A percentile compares a stretch with the other conserved stretches of the same genome.
These are phyloP conservation scores for Suillus ampliporus DNA, from an alignment of 768 basidiomycete genomes.

Conservation along the genomic window DNA sequence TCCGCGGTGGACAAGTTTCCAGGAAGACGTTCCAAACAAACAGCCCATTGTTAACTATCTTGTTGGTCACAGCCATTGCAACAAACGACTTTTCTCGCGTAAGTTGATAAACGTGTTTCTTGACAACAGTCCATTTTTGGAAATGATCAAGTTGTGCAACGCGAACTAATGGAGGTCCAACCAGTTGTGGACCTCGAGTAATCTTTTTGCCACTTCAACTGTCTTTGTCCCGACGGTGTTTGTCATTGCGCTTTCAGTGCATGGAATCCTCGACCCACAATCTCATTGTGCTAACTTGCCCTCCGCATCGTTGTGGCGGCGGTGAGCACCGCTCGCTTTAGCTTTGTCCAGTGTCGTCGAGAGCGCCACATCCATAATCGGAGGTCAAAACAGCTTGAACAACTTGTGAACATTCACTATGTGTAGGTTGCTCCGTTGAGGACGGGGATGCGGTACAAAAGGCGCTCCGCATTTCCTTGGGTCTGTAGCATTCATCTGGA, in stretches of 20 bases:
- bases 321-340: constrained; percentile 25
- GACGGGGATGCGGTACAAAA: constrained; percentile 25
- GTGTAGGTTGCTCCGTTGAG: constrained; percentile 10
- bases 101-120: constrained; percentile 15
- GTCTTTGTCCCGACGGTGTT: constrained; percentile 31
- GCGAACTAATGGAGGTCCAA: constrained; percentile 3
- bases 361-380: constrained; percentile 12
- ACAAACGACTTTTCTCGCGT: constrained; percentile 11
- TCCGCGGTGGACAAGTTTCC: constrained; percentile 13
- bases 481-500: constrained; percentile 2
- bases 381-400: constrained; percentile 24
- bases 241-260: constrained; percentile 8
- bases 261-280: constrained; percentile 13
- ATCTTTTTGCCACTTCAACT: constrained; percentile 9
- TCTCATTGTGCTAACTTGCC: constrained; percentile 10
- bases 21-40: constrained; percentile 3
- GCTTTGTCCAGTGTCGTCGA: constrained; percentile 30
- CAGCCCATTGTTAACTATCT: constrained; percentile 15
- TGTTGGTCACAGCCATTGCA: not conserved
- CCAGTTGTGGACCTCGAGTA: not conserved
- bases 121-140: constrained; percentile 22
- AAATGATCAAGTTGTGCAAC: constrained; percentile 3
- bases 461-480: constrained; percentile 1
- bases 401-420: constrained; percentile 13
- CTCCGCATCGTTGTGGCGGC: constrained; percentile 22